Evolutionary conservation across 352 stramenopile species (phyloP).

Genomic region (Phytopythium sindhum): DNA sequence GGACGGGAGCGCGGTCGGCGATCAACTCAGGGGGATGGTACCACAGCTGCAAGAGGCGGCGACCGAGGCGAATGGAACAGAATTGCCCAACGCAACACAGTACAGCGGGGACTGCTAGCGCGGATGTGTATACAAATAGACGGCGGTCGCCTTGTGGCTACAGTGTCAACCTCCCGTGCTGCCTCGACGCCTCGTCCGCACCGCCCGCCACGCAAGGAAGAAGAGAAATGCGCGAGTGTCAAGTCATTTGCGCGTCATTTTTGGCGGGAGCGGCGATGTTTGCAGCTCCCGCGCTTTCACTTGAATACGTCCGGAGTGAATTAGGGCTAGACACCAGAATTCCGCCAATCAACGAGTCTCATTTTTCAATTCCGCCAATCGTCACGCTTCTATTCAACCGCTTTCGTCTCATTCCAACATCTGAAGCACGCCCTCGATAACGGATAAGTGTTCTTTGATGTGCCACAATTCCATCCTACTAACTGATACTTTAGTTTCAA

Average conservation of each 20-base stretch:
- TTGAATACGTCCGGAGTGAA: not conserved
- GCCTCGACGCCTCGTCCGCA: not conserved
- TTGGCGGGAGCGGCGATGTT: slow-evolving; percentile 20
- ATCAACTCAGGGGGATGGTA: no score
- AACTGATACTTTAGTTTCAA: no score
- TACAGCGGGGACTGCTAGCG: no score
- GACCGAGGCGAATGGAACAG: not conserved
- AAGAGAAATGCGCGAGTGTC: not conserved
- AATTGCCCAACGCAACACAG: not conserved
- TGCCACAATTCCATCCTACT: no score
- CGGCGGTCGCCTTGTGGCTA: not conserved
- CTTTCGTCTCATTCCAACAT: no score
- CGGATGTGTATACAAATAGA: not conserved
- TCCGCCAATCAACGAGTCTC: slow-evolving; percentile 29
- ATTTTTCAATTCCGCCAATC: slow-evolving; percentile 34
- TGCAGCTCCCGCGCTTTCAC: slow-evolving; percentile 6
- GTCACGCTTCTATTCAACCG: not conserved
- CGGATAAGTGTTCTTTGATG: not conserved
- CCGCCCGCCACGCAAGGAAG: not conserved
- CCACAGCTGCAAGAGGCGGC: no score
- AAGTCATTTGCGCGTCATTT: slow-evolving; percentile 14
- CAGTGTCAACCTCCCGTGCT: no score
- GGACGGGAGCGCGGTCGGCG: not conserved
- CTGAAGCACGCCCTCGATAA: not conserved
- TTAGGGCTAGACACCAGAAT: slow-evolving; percentile 6